A percentile compares a stretch with the other conserved stretches of the same genome.
These are phyloP conservation scores for Eimeria falciformis DNA, from an alignment of 169 alveolate genomes.

Conservation along the genomic window DNA sequence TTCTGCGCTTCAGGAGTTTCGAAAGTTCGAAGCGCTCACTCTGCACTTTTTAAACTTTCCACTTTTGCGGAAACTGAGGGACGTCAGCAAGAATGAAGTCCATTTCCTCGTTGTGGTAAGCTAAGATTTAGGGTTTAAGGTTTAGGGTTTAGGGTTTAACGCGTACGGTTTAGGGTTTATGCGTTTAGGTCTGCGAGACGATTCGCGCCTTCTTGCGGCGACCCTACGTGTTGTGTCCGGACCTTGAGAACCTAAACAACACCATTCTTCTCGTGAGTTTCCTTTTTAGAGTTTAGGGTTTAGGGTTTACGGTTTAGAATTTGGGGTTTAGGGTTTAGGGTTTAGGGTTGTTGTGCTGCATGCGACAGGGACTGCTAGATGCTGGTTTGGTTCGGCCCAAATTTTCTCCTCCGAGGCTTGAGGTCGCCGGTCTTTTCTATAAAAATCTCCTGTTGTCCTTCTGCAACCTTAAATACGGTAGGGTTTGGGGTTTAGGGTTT, in stretches of 20 bases:
- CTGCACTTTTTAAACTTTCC: background rate
- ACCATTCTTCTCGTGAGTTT: conserved; percentile 17
- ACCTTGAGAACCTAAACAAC: background rate
- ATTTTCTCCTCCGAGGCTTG: background rate
- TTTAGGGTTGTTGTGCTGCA: background rate
- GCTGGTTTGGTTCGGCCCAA: background rate
- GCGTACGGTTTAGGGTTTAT: background rate
- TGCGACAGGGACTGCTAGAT: background rate
- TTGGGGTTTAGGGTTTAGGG: background rate
- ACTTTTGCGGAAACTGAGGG: conserved; percentile 1
- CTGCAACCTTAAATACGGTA: conserved; percentile 3
- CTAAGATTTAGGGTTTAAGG: background rate
- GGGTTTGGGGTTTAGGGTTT: conserved; percentile 7
- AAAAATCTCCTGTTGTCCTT: background rate
- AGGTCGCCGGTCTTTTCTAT: background rate
- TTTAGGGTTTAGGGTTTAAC: background rate
- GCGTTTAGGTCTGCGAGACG: conserved; percentile 6
- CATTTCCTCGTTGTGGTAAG: background rate
- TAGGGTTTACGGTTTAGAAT: conserved; percentile 1
- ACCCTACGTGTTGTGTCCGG: background rate
- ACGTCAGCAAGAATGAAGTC: conserved; percentile 21
- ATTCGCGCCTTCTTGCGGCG: background rate
- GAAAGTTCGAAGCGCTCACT: background rate
- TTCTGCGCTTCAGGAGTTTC: background rate
- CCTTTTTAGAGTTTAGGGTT: too few relatives aligned